Conservation (phyloP, 805 yeast genomes). For the Lipomyces orientalis region DNA sequence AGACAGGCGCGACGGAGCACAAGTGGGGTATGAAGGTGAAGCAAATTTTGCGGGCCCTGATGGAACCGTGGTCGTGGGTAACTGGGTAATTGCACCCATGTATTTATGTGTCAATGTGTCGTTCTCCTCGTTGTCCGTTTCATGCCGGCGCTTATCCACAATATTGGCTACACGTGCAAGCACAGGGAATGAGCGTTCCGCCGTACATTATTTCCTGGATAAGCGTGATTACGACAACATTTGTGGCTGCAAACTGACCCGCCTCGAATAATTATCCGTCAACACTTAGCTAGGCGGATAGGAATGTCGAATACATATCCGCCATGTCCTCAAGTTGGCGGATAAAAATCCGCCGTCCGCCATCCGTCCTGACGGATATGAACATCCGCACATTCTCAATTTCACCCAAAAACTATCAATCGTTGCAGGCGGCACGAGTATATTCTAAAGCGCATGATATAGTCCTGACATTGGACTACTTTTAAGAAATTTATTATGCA, state of each 20-base stretch:
- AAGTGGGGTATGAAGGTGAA: not conserved
- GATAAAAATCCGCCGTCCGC: not conserved
- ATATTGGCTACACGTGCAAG: not conserved
- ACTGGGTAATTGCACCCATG: slow-evolving; percentile 9
- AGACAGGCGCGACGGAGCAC: not conserved
- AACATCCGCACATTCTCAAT: no score
- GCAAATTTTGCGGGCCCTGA: not conserved
- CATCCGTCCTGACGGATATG: not conserved
- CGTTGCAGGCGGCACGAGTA: no score
- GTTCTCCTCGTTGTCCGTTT: slow-evolving; percentile 1
- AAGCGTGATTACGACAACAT: not conserved
- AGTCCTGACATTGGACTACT: no score
- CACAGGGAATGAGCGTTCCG: not conserved
- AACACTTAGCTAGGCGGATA: not conserved
- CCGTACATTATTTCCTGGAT: slow-evolving; percentile 2
- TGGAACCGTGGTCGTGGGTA: not conserved
- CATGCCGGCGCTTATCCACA: not conserved
- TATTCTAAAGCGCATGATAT: no score
- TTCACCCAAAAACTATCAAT: no score
- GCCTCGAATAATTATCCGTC: not conserved
- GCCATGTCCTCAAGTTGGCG: no score
- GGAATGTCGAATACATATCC: slow-evolving; percentile 1
- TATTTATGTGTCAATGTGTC: slow-evolving; percentile 4
- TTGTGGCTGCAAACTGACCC: slow-evolving; percentile 4
- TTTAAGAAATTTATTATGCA: no score